Conservation (phyloP, 495 filamentous ascomycete genomes). For the Podospora didyma region DNA sequence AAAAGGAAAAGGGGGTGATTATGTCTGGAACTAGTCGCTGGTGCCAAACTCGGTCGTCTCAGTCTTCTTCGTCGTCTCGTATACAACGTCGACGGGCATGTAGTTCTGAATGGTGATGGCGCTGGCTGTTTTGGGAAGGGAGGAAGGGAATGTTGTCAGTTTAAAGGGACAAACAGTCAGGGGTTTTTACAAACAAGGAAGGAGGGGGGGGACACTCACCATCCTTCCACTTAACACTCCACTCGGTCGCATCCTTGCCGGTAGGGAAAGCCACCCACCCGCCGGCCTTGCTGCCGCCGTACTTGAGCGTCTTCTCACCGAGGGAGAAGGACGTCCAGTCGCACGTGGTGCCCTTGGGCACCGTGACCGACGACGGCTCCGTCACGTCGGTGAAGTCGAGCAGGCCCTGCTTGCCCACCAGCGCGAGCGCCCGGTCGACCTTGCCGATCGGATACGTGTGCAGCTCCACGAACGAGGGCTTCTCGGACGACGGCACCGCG, state of each 20-base stretch:
- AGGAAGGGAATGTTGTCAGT: background rate
- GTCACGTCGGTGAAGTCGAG: constrained; percentile 30
- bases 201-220: constrained; percentile 17
- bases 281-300: constrained; percentile 20
- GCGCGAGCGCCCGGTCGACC: constrained; percentile 30
- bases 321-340: constrained; percentile 35
- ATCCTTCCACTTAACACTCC: constrained; percentile 37
- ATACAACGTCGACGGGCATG: constrained; percentile 33
- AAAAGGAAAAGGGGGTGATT: too few relatives aligned
- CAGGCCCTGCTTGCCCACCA: constrained; percentile 24
- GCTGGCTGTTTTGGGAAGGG: constrained; percentile 16
- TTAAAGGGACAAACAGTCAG: background rate
- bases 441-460: constrained; percentile 31
- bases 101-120: constrained; percentile 32
- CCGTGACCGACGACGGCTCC: constrained; percentile 26
- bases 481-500: background rate
- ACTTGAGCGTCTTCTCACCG: constrained; percentile 12
- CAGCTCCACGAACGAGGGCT: constrained; percentile 23
- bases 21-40: constrained; percentile 2
- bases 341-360: constrained; percentile 24
- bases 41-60: constrained; percentile 8
- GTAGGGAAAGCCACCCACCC: constrained; percentile 34
- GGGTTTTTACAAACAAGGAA: too few relatives aligned
- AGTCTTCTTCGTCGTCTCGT: constrained; percentile 17
- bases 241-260: constrained; percentile 10